phyloP scores from a whole-genome alignment of 768 basidiomycete species.

The Scleroderma bovista region DNA sequence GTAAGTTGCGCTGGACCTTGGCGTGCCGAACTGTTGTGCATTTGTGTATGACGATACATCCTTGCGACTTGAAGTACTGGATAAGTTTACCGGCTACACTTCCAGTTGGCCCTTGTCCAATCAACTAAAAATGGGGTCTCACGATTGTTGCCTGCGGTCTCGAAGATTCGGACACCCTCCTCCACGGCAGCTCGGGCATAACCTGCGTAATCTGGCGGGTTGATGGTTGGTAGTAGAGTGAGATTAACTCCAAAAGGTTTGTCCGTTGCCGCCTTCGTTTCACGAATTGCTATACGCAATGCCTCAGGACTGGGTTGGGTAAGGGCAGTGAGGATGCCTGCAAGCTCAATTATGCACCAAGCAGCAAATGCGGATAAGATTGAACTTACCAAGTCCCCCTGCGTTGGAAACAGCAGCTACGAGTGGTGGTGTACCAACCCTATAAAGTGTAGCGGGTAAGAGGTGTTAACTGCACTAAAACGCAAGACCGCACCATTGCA shows the following conservation, averaged over 20 bases:
- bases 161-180: slow-evolving; percentile 84
- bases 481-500: slow-evolving; percentile 65
- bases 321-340: slow-evolving; percentile 80
- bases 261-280: slow-evolving; percentile 62
- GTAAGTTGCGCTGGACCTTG: slow-evolving; percentile 41
- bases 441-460: slow-evolving; percentile 18
- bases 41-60: slow-evolving; percentile 83
- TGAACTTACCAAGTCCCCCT: slow-evolving; percentile 62
- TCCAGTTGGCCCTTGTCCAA: not conserved
- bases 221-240: slow-evolving; percentile 83
- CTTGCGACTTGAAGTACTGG: slow-evolving; percentile 72
- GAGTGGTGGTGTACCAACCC: slow-evolving; percentile 76
- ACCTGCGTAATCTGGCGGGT: slow-evolving; percentile 85
- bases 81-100: slow-evolving; percentile 67
- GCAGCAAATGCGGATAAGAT: not conserved
- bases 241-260: slow-evolving; percentile 85
- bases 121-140: slow-evolving; percentile 19
- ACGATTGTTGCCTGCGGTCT: slow-evolving; percentile 93
- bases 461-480: not conserved
- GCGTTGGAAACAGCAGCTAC: slow-evolving; percentile 78
- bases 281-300: slow-evolving; percentile 70
- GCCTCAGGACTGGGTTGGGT: slow-evolving; percentile 85
- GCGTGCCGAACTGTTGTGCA: slow-evolving; percentile 86
- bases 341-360: not conserved
- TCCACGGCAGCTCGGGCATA: slow-evolving; percentile 79